Evolutionary conservation across 495 filamentous ascomycete species (phyloP), one percentile per base, ranked within the genome.

Genomic region (Penicillium nucicola): DNA sequence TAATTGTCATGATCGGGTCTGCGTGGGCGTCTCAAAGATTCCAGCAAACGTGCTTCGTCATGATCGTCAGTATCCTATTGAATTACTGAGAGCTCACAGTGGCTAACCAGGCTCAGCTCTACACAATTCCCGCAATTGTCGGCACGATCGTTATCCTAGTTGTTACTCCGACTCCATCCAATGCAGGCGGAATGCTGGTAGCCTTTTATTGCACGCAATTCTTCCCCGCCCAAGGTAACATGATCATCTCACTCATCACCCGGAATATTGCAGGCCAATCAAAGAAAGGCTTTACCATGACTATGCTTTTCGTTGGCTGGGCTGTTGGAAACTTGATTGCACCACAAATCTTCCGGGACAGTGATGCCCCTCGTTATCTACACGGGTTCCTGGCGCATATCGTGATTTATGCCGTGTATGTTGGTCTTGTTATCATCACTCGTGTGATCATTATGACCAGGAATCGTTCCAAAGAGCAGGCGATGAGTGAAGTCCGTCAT

Each of bases 211-310:
- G 56, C 53, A 63, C 60, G 13, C 60, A 57, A 17, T 60, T 53
- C 31, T 50, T 64, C 51, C 49, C 48, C 0, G 57, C 57, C 3
- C 45, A 57, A 39, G 55, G 58, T 14, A 59, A 62, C 44, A 46
- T 64, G 44, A 53, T 60, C 11, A 56, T 83, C 17, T 74, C 73
- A 3, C 61, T 82, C 8, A 76, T 83, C 32, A 71, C 69, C 0
- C 75, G 72, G 19, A 84, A 86, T 40, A 69, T 84, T 2, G 79
- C 78, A 1, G 82, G 82, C 7, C 83, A 83, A 60, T 83, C 83
- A 2, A 86, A 86, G 64, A 84, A 84, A 45, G 58, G 65, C 6
- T 55, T 65, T 4, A 63, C 67, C 1, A 65, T 68, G 36, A 65
- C 61, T 13, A 43, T 61, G 14, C 37, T 55, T 15, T 67, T 69